Evolutionary conservation across 306 rosid species (phyloP).

Genomic region (Gleditsia sinensis): DNA sequence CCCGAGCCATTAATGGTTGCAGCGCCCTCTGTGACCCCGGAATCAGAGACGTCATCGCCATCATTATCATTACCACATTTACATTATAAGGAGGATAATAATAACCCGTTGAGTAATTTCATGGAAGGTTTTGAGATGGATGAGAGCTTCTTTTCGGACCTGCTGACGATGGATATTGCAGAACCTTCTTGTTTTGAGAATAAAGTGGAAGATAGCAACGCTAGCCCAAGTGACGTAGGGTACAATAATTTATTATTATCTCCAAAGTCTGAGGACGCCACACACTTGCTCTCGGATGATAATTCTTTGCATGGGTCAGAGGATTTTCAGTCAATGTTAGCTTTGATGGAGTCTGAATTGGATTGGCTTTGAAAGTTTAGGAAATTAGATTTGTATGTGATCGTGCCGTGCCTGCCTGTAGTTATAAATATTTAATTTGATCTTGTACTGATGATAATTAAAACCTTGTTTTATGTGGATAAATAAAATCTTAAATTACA

Average conservation of each 20-base stretch:
- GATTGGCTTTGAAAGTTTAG: constrained; percentile 39
- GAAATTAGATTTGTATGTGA: no score
- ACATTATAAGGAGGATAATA: not conserved
- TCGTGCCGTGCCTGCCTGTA: no score
- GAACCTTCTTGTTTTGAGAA: constrained; percentile 27
- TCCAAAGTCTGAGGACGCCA: constrained; percentile 5
- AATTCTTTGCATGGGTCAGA: constrained; percentile 34
- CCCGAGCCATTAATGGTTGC: not conserved
- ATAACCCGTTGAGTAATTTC: constrained; percentile 33
- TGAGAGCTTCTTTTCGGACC: constrained; percentile 46
- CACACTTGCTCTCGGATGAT: constrained; percentile 33
- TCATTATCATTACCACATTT: not conserved
- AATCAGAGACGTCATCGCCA: not conserved
- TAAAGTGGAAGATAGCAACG: constrained; percentile 5
- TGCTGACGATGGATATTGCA: constrained; percentile 46
- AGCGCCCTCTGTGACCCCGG: not conserved
- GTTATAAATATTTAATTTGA: no score
- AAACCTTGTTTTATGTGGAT: no score
- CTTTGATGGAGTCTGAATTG: constrained; percentile 40
- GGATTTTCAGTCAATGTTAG: constrained; percentile 34
- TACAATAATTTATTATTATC: not conserved
- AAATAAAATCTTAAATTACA: no score
- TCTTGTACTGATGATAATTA: no score
- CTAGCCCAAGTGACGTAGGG: not conserved
- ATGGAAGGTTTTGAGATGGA: constrained; percentile 52